phyloP scores from a whole-genome alignment of 257 asterid species.

The Capsicum baccatum region DNA sequence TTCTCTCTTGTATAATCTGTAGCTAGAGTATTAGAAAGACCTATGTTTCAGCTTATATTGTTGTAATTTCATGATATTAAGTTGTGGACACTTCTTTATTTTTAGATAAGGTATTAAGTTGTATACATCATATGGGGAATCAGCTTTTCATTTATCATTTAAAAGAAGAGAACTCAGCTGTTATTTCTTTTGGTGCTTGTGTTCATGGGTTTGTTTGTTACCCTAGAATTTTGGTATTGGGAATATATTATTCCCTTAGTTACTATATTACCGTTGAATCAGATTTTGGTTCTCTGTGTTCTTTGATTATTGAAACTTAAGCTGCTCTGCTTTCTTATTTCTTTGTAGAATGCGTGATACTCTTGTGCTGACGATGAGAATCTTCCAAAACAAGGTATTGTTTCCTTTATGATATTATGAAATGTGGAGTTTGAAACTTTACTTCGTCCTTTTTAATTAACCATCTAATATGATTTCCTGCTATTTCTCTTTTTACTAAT shows the following conservation, averaged over 20 bases:
- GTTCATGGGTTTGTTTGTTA: constrained; percentile 24
- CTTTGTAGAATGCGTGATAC: constrained; percentile 81
- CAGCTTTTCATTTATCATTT: constrained; percentile 11
- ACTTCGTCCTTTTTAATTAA: not conserved
- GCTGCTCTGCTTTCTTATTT: constrained; percentile 34
- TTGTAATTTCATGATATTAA: constrained; percentile 10
- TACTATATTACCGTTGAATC: constrained; percentile 12
- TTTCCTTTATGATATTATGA: constrained; percentile 29
- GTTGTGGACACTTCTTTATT: constrained; percentile 20
- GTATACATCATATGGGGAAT: not conserved
- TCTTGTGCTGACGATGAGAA: constrained; percentile 85
- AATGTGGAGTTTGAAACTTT: constrained; percentile 10
- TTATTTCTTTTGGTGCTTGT: constrained; percentile 10
- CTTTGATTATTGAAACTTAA: constrained; percentile 27
- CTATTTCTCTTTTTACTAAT: not conserved
- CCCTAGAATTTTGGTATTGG: not conserved
- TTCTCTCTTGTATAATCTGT: not conserved
- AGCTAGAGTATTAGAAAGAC: constrained; percentile 17
- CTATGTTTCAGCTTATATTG: constrained; percentile 10
- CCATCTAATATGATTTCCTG: constrained; percentile 13
- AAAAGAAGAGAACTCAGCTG: not conserved
- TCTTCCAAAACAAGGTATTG: constrained; percentile 89
- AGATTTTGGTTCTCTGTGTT: constrained; percentile 15
- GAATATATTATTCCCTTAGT: constrained; percentile 18
- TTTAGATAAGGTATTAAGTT: constrained; percentile 23